phyloP scores from a whole-genome alignment of 1,284 basidiomycete species.

The Ceratobasidium sp. region DNA sequence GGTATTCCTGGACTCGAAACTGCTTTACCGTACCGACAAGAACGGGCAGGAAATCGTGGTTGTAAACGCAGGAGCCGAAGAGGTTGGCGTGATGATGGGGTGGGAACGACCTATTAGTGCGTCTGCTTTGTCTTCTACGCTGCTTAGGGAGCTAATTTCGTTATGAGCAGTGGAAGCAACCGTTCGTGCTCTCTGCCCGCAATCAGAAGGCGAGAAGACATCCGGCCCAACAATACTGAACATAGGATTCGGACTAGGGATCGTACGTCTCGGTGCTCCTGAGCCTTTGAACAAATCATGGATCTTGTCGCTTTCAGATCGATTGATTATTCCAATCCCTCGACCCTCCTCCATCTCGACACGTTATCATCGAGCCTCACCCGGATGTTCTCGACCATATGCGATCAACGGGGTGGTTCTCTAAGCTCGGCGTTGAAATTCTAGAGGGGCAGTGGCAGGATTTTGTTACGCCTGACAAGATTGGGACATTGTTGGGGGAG shows the following conservation, averaged over 20 bases:
- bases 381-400: conserved; percentile 89
- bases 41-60: conserved; percentile 87
- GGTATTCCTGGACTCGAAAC: conserved; percentile 78
- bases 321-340: conserved; percentile 85
- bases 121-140: conserved; percentile 49
- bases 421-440: conserved; percentile 80
- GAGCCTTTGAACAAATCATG: not conserved
- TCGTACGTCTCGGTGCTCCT: conserved; percentile 68
- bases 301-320: conserved; percentile 67
- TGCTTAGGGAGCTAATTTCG: no score
- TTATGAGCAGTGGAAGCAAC: conserved; percentile 62
- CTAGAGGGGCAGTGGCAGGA: conserved; percentile 96
- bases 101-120: conserved; percentile 89
- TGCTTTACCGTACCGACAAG: conserved; percentile 80
- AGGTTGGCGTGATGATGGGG: conserved; percentile 96
- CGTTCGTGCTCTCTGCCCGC: conserved; percentile 70
- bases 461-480: conserved; percentile 71
- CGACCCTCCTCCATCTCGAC: conserved; percentile 64
- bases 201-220: conserved; percentile 59
- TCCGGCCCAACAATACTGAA: conserved; percentile 82
- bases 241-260: conserved; percentile 92
- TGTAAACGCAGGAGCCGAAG: conserved; percentile 77
- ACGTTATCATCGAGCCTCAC: conserved; percentile 97
- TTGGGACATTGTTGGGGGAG: conserved; percentile 59
- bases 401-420: conserved; percentile 79